A percentile compares a stretch with the other conserved stretches of the same genome.
phyloP scores from a whole-genome alignment of 2,329 filamentous ascomycete species.

The Ceratocystis cacaofunesta region DNA sequence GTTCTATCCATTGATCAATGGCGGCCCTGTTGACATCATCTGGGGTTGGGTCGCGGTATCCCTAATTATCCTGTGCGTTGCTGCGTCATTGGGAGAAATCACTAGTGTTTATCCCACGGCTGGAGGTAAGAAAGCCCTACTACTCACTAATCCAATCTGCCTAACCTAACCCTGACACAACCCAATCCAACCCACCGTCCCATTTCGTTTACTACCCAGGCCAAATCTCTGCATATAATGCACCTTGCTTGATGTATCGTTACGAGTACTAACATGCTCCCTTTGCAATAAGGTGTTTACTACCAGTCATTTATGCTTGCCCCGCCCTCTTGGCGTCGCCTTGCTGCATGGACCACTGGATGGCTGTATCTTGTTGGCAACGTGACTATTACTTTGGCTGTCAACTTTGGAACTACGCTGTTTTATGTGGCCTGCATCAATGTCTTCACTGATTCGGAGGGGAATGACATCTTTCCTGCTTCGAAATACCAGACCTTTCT shows the following conservation, averaged over 20 bases:
- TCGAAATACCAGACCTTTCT: conserved; percentile 53
- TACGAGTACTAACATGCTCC: conserved; percentile 8
- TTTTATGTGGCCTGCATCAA: conserved; percentile 42
- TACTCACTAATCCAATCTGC: too few relatives aligned
- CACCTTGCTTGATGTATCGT: not conserved
- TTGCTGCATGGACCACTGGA: conserved; percentile 56
- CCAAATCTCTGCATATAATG: not conserved
- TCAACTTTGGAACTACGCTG: conserved; percentile 65
- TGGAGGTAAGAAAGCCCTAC: conserved; percentile 34
- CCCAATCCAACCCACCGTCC: conserved; percentile 1
- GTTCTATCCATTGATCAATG: conserved; percentile 50
- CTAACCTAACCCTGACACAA: too few relatives aligned
- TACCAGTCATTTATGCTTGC: conserved; percentile 67
- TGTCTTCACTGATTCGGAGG: conserved; percentile 35
- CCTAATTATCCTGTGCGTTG: conserved; percentile 56
- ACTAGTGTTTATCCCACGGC: conserved; percentile 64
- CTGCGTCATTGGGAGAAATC: conserved; percentile 56
- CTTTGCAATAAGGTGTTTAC: conserved; percentile 40
- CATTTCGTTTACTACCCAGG: not conserved
- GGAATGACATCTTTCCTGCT: conserved; percentile 31
- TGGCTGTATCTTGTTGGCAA: conserved; percentile 69
- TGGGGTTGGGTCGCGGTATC: conserved; percentile 59
- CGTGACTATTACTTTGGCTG: conserved; percentile 68
- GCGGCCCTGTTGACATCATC: conserved; percentile 54
- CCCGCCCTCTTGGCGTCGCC: conserved; percentile 41